A percentile compares a stretch with the other conserved stretches of the same genome.
Evolutionary conservation across 257 asterid genomes (phyloP).

Genomic region (Thymus quinquecostatus): DNA sequence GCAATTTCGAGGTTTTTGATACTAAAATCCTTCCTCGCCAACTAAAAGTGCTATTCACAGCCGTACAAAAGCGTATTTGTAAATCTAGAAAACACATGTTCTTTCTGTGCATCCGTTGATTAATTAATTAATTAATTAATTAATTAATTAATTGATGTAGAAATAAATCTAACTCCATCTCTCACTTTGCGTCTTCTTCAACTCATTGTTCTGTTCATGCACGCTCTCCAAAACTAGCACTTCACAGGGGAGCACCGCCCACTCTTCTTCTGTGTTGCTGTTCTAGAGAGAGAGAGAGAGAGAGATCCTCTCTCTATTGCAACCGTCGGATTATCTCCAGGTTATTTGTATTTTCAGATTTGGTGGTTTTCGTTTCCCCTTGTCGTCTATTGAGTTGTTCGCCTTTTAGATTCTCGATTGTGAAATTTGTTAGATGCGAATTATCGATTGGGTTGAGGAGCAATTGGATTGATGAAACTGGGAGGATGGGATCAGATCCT

Average conservation of each 20-base stretch:
- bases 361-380: background rate
- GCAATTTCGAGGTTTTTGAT: no score
- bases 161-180: constrained; percentile 1
- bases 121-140: constrained; percentile 6
- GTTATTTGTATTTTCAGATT: constrained; percentile 21
- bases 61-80: background rate
- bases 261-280: constrained; percentile 23
- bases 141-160: background rate
- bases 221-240: constrained; percentile 17
- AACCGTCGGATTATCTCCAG: constrained; percentile 7
- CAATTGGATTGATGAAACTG: constrained; percentile 8
- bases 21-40: no score
- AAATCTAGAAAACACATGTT: background rate
- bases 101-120: background rate
- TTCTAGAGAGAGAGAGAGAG: constrained; percentile 17
- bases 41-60: no score
- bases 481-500: constrained; percentile 20
- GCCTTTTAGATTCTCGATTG: background rate
- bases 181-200: constrained; percentile 35
- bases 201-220: constrained; percentile 15
- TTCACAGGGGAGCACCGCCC: constrained; percentile 23
- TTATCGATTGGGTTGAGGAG: background rate
- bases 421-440: background rate
- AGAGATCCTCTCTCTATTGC: constrained; percentile 5
- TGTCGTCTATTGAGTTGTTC: constrained; percentile 9